phyloP scores from a whole-genome alignment of 2,329 filamentous ascomycete genomes.

The Verticillium isaacii region DNA sequence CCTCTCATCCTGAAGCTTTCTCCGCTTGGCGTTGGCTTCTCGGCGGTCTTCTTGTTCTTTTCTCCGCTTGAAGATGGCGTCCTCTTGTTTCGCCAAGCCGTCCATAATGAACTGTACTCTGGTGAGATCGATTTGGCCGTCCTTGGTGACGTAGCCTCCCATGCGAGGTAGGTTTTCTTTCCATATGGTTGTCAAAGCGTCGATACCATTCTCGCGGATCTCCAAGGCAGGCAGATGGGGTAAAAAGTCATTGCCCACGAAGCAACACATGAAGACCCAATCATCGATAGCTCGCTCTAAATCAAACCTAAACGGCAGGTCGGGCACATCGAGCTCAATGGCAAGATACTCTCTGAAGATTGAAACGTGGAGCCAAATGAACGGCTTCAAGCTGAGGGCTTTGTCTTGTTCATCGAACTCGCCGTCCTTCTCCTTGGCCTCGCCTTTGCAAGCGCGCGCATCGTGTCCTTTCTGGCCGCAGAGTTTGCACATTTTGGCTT shows the following conservation, averaged over 20 bases:
- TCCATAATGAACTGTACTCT: constrained; percentile 83
- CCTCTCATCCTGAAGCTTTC: constrained; percentile 64
- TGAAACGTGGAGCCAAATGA: constrained; percentile 96
- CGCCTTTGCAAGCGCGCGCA: constrained; percentile 76
- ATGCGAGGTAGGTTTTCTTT: constrained; percentile 84
- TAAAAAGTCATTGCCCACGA: constrained; percentile 97
- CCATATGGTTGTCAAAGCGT: constrained; percentile 96
- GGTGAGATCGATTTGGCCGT: constrained; percentile 84
- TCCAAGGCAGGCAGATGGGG: constrained; percentile 96
- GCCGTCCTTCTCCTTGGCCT: constrained; percentile 70
- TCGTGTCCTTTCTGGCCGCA: constrained; percentile 93
- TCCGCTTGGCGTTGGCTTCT: constrained; percentile 72
- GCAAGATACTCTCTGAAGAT: constrained; percentile 89
- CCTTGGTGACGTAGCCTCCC: constrained; percentile 94
- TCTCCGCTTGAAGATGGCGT: constrained; percentile 84
- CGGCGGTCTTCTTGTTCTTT: constrained; percentile 81
- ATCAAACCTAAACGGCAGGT: constrained; percentile 83
- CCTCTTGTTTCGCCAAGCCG: constrained; percentile 87
- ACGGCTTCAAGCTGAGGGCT: constrained; percentile 71
- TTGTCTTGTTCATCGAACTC: constrained; percentile 80
- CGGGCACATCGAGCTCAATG: constrained; percentile 78
- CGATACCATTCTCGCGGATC: constrained; percentile 95
- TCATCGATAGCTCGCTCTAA: constrained; percentile 92
- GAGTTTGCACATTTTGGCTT: constrained; percentile 74
- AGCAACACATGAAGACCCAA: constrained; percentile 99